A percentile compares a stretch with the other conserved stretches of the same genome.
Conservation (phyloP, 768 basidiomycete genomes). For the Serendipita vermifera region DNA sequence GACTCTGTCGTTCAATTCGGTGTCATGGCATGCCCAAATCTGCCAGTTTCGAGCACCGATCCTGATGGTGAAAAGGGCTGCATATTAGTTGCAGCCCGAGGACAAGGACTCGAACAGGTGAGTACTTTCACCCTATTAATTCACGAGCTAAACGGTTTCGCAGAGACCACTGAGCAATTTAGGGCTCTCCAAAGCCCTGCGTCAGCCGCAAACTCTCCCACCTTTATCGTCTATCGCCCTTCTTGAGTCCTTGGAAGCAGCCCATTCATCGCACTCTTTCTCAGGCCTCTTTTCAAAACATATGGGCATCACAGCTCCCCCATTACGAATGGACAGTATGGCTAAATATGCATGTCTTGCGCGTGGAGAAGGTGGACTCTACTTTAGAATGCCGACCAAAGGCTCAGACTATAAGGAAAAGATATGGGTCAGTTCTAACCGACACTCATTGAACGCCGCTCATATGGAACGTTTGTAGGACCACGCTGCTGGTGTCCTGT, state of each 20-base stretch:
- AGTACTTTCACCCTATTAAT: constrained; percentile 13
- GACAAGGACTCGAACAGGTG: constrained; percentile 71
- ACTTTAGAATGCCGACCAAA: constrained; percentile 60
- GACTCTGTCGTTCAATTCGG: constrained; percentile 69
- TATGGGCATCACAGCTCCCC: constrained; percentile 49
- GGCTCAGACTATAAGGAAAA: constrained; percentile 76
- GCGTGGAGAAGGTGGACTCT: constrained; percentile 74
- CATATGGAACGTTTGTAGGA: constrained; percentile 38
- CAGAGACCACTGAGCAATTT: constrained; percentile 7
- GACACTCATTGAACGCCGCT: not conserved
- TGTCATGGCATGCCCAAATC: constrained; percentile 86
- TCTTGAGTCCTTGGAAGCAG: constrained; percentile 86
- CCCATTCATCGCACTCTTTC: constrained; percentile 81
- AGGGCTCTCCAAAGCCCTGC: not conserved
- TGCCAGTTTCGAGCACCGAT: constrained; percentile 42
- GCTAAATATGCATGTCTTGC: constrained; percentile 86
- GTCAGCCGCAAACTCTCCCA: constrained; percentile 36
- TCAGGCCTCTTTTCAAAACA: constrained; percentile 57
- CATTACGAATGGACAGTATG: constrained; percentile 87
- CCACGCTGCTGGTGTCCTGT: constrained; percentile 74
- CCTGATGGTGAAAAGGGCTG: constrained; percentile 57
- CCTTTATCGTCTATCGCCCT: constrained; percentile 42
- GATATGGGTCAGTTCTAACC: constrained; percentile 61
- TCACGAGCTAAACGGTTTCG: not conserved
- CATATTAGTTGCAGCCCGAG: constrained; percentile 76